Conservation (phyloP, 2,329 filamentous ascomycete species). For the Colletotrichum cordylinicola region DNA sequence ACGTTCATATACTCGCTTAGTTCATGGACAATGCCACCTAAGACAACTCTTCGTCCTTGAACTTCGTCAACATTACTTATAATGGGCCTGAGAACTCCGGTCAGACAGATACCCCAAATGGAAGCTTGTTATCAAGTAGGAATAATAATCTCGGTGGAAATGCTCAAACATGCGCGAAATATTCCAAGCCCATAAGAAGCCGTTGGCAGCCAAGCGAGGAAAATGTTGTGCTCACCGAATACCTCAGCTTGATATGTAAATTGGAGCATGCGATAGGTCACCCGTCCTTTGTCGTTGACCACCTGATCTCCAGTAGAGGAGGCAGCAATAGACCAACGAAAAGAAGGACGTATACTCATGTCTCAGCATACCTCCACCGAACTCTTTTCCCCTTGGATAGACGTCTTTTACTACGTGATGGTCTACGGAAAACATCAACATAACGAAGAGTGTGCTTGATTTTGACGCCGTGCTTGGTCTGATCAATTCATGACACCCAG, state of each 20-base stretch:
- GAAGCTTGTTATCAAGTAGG: not conserved
- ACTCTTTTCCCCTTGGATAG: not conserved
- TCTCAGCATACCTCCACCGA: rapidly evolving
- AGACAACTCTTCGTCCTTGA: not conserved
- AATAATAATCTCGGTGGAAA: not conserved
- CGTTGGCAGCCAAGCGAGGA: not conserved
- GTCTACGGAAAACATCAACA: not conserved
- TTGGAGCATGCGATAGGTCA: not conserved
- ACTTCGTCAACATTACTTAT: not conserved
- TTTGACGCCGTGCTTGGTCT: not conserved
- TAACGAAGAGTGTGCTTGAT: not conserved
- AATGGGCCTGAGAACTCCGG: not conserved
- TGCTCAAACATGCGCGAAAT: not conserved
- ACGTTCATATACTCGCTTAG: not conserved
- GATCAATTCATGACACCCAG: not conserved
- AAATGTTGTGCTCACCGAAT: rapidly evolving
- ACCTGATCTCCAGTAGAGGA: not conserved
- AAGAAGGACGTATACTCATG: not conserved
- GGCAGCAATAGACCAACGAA: not conserved
- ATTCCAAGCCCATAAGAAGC: not conserved
- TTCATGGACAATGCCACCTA: not conserved
- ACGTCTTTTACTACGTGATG: not conserved
- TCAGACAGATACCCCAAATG: not conserved
- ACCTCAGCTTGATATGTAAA: rapidly evolving
- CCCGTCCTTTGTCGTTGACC: not conserved